Conservation (phyloP, 177 flowering plant genomes). For the Vitis hybrid region DNA sequence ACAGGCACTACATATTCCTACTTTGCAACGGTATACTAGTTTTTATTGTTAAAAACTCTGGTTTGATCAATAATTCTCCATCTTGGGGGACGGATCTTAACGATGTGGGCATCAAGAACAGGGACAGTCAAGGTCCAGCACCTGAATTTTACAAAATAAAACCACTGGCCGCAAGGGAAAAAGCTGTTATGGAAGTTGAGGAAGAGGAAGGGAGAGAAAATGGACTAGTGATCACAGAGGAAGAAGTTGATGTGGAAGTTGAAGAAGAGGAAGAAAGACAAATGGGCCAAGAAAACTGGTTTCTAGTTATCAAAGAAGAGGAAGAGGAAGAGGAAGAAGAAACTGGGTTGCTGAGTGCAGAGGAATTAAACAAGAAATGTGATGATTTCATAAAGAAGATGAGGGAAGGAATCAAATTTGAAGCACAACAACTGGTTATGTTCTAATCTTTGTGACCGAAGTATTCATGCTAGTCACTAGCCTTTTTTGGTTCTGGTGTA, state of each 20-base stretch:
- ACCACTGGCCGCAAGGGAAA: conserved; percentile 2
- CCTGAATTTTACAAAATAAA: neutral
- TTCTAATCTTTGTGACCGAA: neutral
- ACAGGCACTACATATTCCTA: conserved; percentile 53
- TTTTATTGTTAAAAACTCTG: conserved; percentile 33
- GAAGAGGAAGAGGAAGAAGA: conserved; percentile 11
- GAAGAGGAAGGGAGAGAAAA: conserved; percentile 7
- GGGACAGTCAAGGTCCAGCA: neutral
- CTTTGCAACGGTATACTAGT: conserved; percentile 53
- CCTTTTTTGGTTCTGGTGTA: neutral
- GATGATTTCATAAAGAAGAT: conserved; percentile 55
- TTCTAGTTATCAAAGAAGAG: neutral
- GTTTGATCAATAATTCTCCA: conserved; percentile 1
- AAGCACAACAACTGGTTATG: conserved; percentile 16
- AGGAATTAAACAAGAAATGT: conserved; percentile 49
- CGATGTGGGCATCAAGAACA: neutral
- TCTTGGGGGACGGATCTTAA: neutral
- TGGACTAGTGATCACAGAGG: neutral
- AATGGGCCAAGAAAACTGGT: conserved; percentile 8
- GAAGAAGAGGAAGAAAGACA: conserved; percentile 12
- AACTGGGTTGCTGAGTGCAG: conserved; percentile 22
- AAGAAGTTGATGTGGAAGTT: conserved; percentile 4
- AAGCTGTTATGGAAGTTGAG: conserved; percentile 2
- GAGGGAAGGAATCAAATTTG: conserved; percentile 35
- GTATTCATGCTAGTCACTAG: neutral